phyloP scores from a whole-genome alignment of 768 basidiomycete genomes.

The Tylopilus subfusipes region DNA sequence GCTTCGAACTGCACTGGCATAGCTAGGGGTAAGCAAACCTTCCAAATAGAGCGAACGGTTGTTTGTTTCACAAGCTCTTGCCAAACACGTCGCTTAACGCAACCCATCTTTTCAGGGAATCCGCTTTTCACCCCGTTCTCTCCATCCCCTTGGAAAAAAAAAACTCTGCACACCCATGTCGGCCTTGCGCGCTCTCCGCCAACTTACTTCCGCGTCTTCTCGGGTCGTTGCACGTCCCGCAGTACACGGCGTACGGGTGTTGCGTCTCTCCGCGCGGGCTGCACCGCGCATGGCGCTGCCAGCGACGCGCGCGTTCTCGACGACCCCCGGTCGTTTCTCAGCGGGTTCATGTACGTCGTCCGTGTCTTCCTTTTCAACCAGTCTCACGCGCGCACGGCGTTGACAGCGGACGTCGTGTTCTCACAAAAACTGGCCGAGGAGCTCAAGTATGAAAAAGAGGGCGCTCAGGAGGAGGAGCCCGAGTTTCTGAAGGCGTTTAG shows the following conservation, averaged over 20 bases:
- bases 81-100: slow-evolving; percentile 31
- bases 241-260: slow-evolving; percentile 22
- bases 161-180: slow-evolving; percentile 46
- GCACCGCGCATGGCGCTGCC: slow-evolving; percentile 17
- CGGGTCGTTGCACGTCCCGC: slow-evolving; percentile 32
- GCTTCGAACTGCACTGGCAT: no score
- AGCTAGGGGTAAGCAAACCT: neutral
- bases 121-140: neutral
- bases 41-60: slow-evolving; percentile 15
- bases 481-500: slow-evolving; percentile 79
- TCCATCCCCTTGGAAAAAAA: neutral
- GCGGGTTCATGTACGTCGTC: slow-evolving; percentile 42
- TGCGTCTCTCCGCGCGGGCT: slow-evolving; percentile 10
- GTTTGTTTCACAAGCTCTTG: slow-evolving; percentile 32
- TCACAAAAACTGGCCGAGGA: slow-evolving; percentile 76
- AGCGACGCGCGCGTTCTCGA: slow-evolving; percentile 40
- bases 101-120: neutral
- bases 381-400: neutral
- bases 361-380: neutral
- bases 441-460: slow-evolving; percentile 80
- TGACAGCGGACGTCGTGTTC: slow-evolving; percentile 68
- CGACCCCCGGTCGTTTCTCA: slow-evolving; percentile 36
- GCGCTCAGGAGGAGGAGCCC: slow-evolving; percentile 45
- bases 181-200: slow-evolving; percentile 58
- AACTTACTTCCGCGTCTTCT: slow-evolving; percentile 45